Base-by-base conservation (phyloP, 2,329 filamentous ascomycete genomes). In the Aspergillus brasiliensis region DNA sequence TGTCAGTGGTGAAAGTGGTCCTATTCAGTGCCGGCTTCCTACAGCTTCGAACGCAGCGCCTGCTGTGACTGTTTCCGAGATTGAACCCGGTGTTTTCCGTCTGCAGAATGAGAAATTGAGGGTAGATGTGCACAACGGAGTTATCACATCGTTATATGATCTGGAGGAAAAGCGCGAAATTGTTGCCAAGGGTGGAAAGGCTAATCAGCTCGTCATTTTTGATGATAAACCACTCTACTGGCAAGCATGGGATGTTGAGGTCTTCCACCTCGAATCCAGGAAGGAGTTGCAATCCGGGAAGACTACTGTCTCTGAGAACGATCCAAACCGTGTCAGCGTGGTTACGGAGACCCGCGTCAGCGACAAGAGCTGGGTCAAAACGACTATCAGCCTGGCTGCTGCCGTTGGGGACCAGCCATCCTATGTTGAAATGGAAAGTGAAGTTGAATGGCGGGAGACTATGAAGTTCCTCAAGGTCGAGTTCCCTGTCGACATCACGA, bases 381-480 rank as follows among this genome's bases (percentile, higher is more conserved):
- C 92, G 0, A 92, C 90, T 19, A 90, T 98, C 69, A 92, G 86
- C 58, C 84, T 99, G 19, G 83, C 87, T 2, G 90, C 91, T 1
- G 84, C 87, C 13, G 78, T 90, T 19, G 82, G 86, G 53, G 85
- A 86, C 40, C 80, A 87, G 34, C 84, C 86, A 31, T 89, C 88
- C 0, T 88, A 87, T 65, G 84, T 98, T 15, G 90, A 96, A 65
- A 88, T 94, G 64, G 84, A 87, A 42, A 90, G 89, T 53, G 91
- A 96, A 67, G 91, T 98, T n/a, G 91, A 97, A 73, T 99, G 95
- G 95, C 90, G 89, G 67, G 95, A 99, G 77, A 92, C 87, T 11
- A 97, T 95, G 89, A 96, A 95, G 73, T 98, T 98, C 83, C 85
- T 99, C 72, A 99, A 99, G 82, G 94, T 98, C 53, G 95, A 99